Conservation (phyloP, 208 protist species). For the Tritrichomonas musculus region DNA sequence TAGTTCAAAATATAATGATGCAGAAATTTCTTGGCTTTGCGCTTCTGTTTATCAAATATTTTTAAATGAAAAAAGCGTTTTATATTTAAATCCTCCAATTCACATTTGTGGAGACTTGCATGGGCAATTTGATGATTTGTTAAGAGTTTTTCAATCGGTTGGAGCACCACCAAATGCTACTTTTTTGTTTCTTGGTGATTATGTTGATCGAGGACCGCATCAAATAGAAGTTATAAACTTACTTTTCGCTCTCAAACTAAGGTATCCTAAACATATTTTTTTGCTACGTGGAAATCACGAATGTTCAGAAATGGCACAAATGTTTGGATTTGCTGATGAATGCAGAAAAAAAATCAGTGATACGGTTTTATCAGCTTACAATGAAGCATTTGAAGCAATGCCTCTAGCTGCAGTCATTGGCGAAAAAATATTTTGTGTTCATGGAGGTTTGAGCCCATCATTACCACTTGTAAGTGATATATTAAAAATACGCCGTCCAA, state of each 20-base stretch:
- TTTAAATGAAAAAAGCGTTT: slow-evolving; percentile 54
- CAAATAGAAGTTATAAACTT: slow-evolving; percentile 90
- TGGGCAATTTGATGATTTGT: slow-evolving; percentile 98
- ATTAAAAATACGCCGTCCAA: slow-evolving; percentile 82
- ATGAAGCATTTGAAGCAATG: slow-evolving; percentile 96
- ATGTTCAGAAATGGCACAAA: slow-evolving; percentile 84
- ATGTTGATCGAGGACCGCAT: slow-evolving; percentile 98
- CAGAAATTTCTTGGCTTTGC: slow-evolving; percentile 38
- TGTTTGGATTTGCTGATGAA: slow-evolving; percentile 73
- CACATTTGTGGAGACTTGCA: slow-evolving; percentile 86
- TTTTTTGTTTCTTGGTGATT: slow-evolving; percentile 98
- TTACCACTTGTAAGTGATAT: slow-evolving; percentile 70
- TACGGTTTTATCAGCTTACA: slow-evolving; percentile 96
- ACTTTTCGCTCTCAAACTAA: slow-evolving; percentile 80
- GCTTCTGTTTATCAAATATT: slow-evolving; percentile 50
- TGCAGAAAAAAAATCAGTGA: slow-evolving; percentile 87
- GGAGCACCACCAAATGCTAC: slow-evolving; percentile 91
- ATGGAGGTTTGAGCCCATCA: slow-evolving; percentile 53
- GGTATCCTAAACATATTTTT: slow-evolving; percentile 90
- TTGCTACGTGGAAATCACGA: slow-evolving; percentile 98
- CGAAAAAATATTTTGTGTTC: slow-evolving; percentile 98
- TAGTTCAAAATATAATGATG: neutral
- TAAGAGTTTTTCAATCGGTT: slow-evolving; percentile 94
- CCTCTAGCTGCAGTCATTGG: slow-evolving; percentile 95
- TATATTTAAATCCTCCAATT: slow-evolving; percentile 61